Base-by-base conservation (phyloP, 192 early-diverging fungal genomes). In the Geosiphon pyriformis region DNA sequence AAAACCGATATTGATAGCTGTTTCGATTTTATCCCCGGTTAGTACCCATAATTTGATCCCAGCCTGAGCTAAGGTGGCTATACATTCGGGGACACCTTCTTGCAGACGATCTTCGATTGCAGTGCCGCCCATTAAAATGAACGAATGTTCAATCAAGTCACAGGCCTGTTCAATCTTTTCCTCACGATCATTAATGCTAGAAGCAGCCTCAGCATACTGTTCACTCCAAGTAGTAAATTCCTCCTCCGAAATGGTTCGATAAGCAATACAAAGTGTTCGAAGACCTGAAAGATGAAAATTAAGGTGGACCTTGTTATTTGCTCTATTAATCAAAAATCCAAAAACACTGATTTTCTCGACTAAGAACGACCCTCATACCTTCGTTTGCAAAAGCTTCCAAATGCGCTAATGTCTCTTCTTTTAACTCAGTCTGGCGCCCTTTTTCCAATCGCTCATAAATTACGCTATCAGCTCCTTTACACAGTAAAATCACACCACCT, bases 101-200 rank as follows among this genome's bases (percentile, higher is more conserved):
- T 98, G 96, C 17, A 98, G 86, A 77, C 90, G 87, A 72, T 98
- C 96, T 79, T 98, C 96, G 55, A 98, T 97, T 4, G 96, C 96
- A 0, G 96, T 98, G n/a, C 92, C 94, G 58, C 96, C 96, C 57
- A 96, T 78, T 47, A 98, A 74, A 65, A 84, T 80, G 61, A 98
- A 68, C 1, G 85, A 79, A 33, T 74, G 78, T 74, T 98, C 96
- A 29, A 96, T 92, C 22, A 77, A 69, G 51, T 93, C 92, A 62
- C 88, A 87, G 0, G 82, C 85, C 23, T 72, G 81, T 47, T 95
- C 94, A 37, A 94, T 82, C 58, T 84, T 85, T 31, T 82, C 80
- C 18, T 97, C 94, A 47, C 96, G 88, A 61, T 90, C 86, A 34
- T 82, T 85, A 30, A 96, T 82, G 11, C 84, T 79, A 18, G 83